phyloP scores from a whole-genome alignment of 352 stramenopile species.

The Phytophthora constricta region DNA sequence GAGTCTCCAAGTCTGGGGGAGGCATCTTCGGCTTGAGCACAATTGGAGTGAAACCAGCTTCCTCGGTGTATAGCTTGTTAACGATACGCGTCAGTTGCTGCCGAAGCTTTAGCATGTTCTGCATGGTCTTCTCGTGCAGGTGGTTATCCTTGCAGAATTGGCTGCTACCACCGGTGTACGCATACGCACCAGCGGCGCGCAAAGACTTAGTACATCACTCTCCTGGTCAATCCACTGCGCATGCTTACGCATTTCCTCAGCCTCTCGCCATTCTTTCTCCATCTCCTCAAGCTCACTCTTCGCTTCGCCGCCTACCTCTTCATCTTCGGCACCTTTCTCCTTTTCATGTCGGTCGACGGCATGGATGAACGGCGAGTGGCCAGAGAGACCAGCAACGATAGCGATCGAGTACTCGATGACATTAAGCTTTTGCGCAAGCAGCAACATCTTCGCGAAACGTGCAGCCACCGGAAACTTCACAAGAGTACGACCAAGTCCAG shows the following conservation, averaged over 20 bases:
- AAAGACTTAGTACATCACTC: constrained; percentile 85
- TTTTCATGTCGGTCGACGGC: constrained; percentile 53
- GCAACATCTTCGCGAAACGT: constrained; percentile 91
- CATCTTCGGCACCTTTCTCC: constrained; percentile 45
- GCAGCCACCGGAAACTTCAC: constrained; percentile 89
- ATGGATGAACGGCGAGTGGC: constrained; percentile 78
- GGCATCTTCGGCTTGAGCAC: constrained; percentile 68
- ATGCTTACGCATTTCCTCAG: constrained; percentile 73
- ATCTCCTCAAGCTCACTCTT: constrained; percentile 66
- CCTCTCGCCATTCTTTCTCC: constrained; percentile 76
- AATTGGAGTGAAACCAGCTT: constrained; percentile 50
- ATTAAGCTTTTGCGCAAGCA: constrained; percentile 74
- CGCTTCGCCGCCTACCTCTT: constrained; percentile 31
- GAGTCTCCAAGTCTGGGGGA: constrained; percentile 64
- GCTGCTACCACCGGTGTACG: constrained; percentile 64
- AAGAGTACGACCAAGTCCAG: constrained; percentile 77
- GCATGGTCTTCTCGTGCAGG: constrained; percentile 88
- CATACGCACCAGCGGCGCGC: constrained; percentile 79
- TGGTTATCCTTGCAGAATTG: constrained; percentile 81
- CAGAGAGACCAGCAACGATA: constrained; percentile 77
- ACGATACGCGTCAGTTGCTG: constrained; percentile 86
- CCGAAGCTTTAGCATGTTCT: constrained; percentile 88
- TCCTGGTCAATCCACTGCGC: constrained; percentile 83
- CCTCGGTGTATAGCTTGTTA: constrained; percentile 65
- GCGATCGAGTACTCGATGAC: constrained; percentile 86